Base-by-base conservation (phyloP, 2,329 filamentous ascomycete genomes). In the Cadophora sp. region DNA sequence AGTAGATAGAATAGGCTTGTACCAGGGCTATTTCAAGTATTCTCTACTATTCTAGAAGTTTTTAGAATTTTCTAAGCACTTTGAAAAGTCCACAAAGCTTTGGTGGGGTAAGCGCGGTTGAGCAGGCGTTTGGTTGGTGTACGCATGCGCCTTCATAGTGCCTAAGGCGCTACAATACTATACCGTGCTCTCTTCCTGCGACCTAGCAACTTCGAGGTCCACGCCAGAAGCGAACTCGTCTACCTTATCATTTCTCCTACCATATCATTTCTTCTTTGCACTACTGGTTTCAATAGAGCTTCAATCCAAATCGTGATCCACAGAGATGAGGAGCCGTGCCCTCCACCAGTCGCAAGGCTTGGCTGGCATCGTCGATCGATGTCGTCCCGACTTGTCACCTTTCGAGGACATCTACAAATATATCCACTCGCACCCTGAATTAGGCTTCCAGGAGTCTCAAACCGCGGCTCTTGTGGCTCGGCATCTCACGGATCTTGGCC, bases 351-450 rank as follows among this genome's bases (percentile, higher is more conserved):
- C 37, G 37, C 60, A n/a, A 19, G 40, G 22, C 24, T 50, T 62
- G 34, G 60, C 60, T 62, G 37, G 9, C 40, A 65, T 65, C 24
- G 53, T 65, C 53, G 6, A 65, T 48, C 34, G 34, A 59, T 61
- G 9, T 24, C 55, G 64, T 53, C 64, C 58, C 11, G 55, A 66
- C 56, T 31, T 62, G 56, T 16, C n/a, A 5, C 9, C 12, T 26
- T 74, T 68, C 62, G 73, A 71, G 65, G 55, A 58, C 14, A 56
- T 70, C 24, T 76, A 76, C 62, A 70, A 71, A 68, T 31, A 71
- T n/a, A 34, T 76, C 22, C 75, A 76, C 53, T 43, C 53, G 40
- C 64, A 75, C 50, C 75, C 74, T 12, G 74, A 73, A 53, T 68
- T 76, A 16, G 72, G 71, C 3, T 22, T 31, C 24, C 64, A 70